Evolutionary conservation across 441 rosid species (phyloP).

Genomic region (Eutrema salsugineum): DNA sequence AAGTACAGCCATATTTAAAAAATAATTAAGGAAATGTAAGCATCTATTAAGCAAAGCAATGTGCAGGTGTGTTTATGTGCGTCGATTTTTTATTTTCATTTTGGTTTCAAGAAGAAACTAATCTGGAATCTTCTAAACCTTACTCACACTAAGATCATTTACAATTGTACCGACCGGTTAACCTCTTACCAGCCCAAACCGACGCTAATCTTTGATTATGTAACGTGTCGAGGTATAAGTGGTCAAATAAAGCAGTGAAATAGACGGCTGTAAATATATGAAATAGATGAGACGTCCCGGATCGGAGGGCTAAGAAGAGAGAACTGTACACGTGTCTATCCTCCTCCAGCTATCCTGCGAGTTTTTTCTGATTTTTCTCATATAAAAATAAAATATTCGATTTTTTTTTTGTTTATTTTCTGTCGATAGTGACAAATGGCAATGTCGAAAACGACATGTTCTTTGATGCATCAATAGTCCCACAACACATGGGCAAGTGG

Average conservation of each 20-base stretch:
- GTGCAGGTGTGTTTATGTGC: no score
- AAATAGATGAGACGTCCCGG: conserved; percentile 24
- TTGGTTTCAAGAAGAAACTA: neutral
- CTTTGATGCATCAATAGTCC: conserved; percentile 36
- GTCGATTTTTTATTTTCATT: no score
- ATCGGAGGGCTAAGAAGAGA: conserved; percentile 27
- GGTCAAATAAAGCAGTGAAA: neutral
- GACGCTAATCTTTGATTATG: neutral
- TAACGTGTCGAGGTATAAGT: neutral
- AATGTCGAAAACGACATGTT: conserved; percentile 37
- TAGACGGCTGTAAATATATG: conserved; percentile 14
- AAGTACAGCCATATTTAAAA: neutral
- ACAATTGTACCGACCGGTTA: neutral
- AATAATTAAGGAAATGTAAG: neutral
- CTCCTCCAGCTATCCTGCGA: conserved; percentile 29
- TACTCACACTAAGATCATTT: neutral
- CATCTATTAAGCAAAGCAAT: neutral
- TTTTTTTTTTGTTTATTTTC: no score
- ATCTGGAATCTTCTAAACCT: neutral
- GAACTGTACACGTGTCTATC: conserved; percentile 18
- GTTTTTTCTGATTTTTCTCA: conserved; percentile 12
- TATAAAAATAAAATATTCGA: neutral
- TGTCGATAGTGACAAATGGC: conserved; percentile 37
- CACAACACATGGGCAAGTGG: conserved; percentile 52
- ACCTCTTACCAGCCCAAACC: neutral